A percentile compares a stretch with the other conserved stretches of the same genome.
Evolutionary conservation across 2,329 filamentous ascomycete genomes (phyloP).

Genomic region (Exophiala bonariae): DNA sequence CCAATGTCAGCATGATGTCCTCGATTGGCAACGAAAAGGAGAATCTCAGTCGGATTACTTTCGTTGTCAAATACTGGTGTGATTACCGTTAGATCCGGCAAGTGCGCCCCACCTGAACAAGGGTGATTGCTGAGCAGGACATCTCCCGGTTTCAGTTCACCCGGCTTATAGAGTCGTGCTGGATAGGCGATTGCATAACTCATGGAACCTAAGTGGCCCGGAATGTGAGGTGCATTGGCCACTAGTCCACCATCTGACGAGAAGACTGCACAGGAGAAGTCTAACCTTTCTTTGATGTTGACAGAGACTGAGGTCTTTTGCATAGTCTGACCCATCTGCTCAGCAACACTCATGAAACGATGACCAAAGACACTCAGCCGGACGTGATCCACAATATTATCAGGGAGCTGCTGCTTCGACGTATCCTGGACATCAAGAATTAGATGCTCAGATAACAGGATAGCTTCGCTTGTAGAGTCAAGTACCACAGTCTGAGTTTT

Average conservation of each 20-base stretch:
- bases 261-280: conserved; percentile 81
- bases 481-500: conserved; percentile 49
- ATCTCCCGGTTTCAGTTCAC: conserved; percentile 71
- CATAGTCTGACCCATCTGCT: conserved; percentile 77
- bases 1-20: conserved; percentile 71
- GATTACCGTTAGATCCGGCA: conserved; percentile 76
- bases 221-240: conserved; percentile 69
- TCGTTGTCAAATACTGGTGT: conserved; percentile 74
- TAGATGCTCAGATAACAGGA: conserved; percentile 38
- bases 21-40: conserved; percentile 75
- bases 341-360: conserved; percentile 81
- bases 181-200: conserved; percentile 79
- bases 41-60: conserved; percentile 62
- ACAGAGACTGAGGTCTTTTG: conserved; percentile 79
- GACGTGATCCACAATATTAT: conserved; percentile 68
- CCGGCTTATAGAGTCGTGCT: conserved; percentile 73
- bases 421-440: conserved; percentile 43
- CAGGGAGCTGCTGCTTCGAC: too few species aligned
- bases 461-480: conserved; percentile 37
- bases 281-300: conserved; percentile 76
- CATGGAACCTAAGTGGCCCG: conserved; percentile 81
- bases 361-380: conserved; percentile 78
- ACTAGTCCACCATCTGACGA: conserved; percentile 74
- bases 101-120: conserved; percentile 76
- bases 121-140: conserved; percentile 79